A percentile compares a stretch with the other conserved stretches of the same genome.
Evolutionary conservation across 208 protist genomes (phyloP).

Genomic region (Wallacemonas rigidus): DNA sequence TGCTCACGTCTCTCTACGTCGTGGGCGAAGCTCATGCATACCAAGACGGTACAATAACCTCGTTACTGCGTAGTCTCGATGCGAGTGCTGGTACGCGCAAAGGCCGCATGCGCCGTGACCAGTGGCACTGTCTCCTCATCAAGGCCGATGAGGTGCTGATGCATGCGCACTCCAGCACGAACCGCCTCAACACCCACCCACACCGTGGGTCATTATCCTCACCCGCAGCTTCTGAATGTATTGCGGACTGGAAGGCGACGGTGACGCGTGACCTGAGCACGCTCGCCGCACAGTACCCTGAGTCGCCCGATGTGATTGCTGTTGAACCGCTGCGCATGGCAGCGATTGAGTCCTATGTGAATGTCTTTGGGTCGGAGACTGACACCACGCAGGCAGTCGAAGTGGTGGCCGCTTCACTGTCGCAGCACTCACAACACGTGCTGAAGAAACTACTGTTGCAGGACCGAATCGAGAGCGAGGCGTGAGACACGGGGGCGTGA

Average conservation of each 20-base stretch:
- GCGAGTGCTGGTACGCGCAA: background rate
- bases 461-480: background rate
- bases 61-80: conserved; percentile 3
- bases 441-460: background rate
- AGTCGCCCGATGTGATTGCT: background rate
- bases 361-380: background rate
- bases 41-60: background rate
- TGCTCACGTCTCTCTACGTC: background rate
- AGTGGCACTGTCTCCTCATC: conserved; percentile 10
- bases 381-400: background rate
- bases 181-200: background rate
- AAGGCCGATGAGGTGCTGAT: background rate
- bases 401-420: background rate
- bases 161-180: background rate
- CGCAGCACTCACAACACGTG: background rate
- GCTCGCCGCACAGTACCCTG: background rate
- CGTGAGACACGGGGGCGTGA: background rate
- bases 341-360: background rate
- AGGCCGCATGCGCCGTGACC: background rate
- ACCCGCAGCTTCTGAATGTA: background rate
- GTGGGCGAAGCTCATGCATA: background rate
- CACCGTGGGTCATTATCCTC: background rate
- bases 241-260: background rate
- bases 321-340: background rate
- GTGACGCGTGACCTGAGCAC: background rate